Base-by-base conservation (phyloP, 2,329 filamentous ascomycete genomes). In the Pestalotiopsis fici region DNA sequence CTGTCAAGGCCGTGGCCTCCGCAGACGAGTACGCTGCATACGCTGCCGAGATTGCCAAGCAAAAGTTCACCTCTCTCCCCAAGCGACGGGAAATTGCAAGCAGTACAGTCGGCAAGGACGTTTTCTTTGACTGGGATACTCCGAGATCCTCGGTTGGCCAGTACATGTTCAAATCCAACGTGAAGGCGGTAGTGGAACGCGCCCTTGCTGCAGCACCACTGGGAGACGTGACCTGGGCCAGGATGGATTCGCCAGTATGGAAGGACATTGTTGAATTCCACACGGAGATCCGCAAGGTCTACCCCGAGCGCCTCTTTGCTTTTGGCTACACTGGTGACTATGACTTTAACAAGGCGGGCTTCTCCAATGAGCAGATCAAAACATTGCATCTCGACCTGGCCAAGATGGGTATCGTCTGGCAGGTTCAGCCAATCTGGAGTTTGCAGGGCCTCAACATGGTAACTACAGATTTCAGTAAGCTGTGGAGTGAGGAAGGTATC, bases 381-480 rank as follows among this genome's bases (percentile, higher is more conserved):
- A 74, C 72, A 0, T 71, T 81, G 11, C 75, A 72, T 27, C 68
- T 69, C 28, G 77, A 80, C 60, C 61, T 81, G 65, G 78, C 79
- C 65, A 78, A 79, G 69, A 72, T 79, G 68, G 76, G 78, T 9
- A 71, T 81, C 6, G 77, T 78, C 3, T 82, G 79, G 80, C 80
- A 82, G 66, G 78, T 81, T 1, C 79, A 82, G 74, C 80, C 79
- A 1, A 80, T 81, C 65, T 81, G 78, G 76, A 72, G 72, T 27
- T 63, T 80, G 13, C 75, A 78, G 55, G 80, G 80, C 0, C 67
- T 80, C 21, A 79, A 80, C 66, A 69, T 77, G 64, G 70, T 72
- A 18, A 75, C 77, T 3, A 77, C 79, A 64, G 71, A 75, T 68
- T 78, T 80, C 70, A 72, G 73, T 15, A 73, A 76, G 68, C 67